These are phyloP conservation scores for Guadua angustifolia DNA, from an alignment of 176 grass and related monocot genomes.

Conservation along the genomic window DNA sequence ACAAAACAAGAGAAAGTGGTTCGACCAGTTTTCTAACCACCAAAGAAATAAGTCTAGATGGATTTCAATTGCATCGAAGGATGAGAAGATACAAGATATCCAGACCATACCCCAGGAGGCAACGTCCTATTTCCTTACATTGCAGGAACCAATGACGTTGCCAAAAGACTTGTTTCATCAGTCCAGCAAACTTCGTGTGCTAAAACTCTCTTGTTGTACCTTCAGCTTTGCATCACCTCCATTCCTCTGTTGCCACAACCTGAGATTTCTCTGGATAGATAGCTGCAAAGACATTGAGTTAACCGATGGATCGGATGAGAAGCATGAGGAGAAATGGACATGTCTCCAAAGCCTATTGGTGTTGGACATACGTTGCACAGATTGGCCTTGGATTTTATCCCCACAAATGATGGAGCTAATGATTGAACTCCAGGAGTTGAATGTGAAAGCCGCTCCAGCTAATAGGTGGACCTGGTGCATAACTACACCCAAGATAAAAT, in stretches of 20 bases:
- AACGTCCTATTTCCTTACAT: not conserved
- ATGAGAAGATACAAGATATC: not conserved
- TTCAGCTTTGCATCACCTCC: conserved; percentile 20
- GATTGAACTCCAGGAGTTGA: not conserved
- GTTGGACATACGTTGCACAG: not conserved
- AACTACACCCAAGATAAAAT: not conserved
- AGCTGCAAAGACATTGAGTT: not conserved
- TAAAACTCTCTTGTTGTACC: not conserved
- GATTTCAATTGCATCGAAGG: not conserved
- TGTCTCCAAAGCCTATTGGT: conserved; percentile 19
- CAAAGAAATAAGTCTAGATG: not conserved
- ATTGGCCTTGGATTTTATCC: conserved; percentile 5
- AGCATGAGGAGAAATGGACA: not conserved
- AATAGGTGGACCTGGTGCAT: not conserved
- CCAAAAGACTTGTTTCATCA: not conserved
- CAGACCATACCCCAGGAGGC: not conserved
- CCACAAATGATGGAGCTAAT: not conserved
- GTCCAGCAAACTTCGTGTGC: not conserved
- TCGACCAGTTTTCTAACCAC: not conserved
- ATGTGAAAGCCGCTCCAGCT: too few species aligned
- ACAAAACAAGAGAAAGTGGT: not conserved
- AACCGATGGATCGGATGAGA: not conserved
- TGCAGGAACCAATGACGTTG: not conserved
- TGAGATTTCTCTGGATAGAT: not conserved
- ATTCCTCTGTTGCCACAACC: not conserved